Evolutionary conservation across 2,329 filamentous ascomycete genomes (phyloP), one percentile per base, ranked within the genome.

Genomic region (Talaromyces verruculosus): DNA sequence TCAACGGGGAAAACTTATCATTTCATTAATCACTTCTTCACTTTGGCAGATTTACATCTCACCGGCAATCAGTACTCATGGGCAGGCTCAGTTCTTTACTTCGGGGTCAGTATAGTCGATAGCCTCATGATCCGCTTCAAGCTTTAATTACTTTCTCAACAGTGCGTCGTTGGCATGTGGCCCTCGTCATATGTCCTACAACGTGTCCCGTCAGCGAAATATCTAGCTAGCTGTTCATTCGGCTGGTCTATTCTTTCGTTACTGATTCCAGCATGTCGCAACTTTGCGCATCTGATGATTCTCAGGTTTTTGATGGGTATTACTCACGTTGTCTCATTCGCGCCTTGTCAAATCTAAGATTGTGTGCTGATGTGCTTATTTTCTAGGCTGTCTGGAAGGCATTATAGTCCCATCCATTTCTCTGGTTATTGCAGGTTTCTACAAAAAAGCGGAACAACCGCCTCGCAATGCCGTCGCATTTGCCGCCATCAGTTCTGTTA

Each of bases 61-160:
- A 68, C 76, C 10, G 82, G 82, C 7, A 78, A 84, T 67, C 77
- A 86, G 59, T 86, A 84, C 68, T 81, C 81, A 1, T 85, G 84
- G 84, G 68, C 71, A 67, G 80, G 79, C 2, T 75, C 73, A 5
- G 73, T 74, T 43, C 65, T 74, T 10, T 73, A 69, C 1, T 68
- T 74, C 41, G 71, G 72, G 30, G 71, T 72, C 64, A 47, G 69
- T 67, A 45, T 57, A 39, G 33, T 43, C 8, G 2, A 28, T 22
- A 19, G 25, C n/a, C 35, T 33, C 25, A 17, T 11, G 6, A n/a
- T 59, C 30, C 33, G 22, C n/a, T 59, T 47, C 30, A 19, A 55
- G 28, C 30, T 45, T 28, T 68, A 64, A 43, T 61, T 47, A 30
- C 47, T 41, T n/a, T 47, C 8, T 69, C 78, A 83, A 65, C 80